These are phyloP conservation scores for Teratosphaeria gauchensis DNA, from an alignment of 2,329 filamentous ascomycete genomes.

Conservation along the genomic window DNA sequence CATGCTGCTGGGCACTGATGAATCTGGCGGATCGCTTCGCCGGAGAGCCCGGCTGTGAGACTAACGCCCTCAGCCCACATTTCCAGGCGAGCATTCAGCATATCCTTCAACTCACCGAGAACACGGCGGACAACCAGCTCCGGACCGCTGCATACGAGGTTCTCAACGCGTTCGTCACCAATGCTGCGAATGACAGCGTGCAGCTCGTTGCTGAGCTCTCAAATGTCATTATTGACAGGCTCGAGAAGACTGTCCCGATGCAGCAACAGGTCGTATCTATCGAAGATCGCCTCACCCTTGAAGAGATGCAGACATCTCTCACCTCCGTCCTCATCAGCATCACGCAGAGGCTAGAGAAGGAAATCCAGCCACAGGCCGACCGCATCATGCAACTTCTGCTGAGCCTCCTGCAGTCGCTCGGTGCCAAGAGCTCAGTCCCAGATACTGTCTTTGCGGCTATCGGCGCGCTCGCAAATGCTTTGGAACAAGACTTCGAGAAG, in stretches of 20 bases:
- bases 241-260: slow-evolving; percentile 82
- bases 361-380: slow-evolving; percentile 82
- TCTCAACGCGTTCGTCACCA: slow-evolving; percentile 86
- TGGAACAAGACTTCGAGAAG: slow-evolving; percentile 88
- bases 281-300: slow-evolving; percentile 88
- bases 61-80: slow-evolving; percentile 78
- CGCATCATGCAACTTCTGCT: slow-evolving; percentile 87
- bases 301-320: slow-evolving; percentile 96
- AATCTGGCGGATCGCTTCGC: slow-evolving; percentile 94
- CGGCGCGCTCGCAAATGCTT: slow-evolving; percentile 78
- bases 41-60: slow-evolving; percentile 67
- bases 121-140: slow-evolving; percentile 77
- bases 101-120: slow-evolving; percentile 75
- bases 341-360: slow-evolving; percentile 79
- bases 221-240: slow-evolving; percentile 77
- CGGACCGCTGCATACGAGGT: slow-evolving; percentile 96
- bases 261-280: slow-evolving; percentile 92
- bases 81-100: slow-evolving; percentile 87
- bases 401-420: slow-evolving; percentile 66
- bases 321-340: slow-evolving; percentile 86
- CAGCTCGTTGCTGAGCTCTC: slow-evolving; percentile 71
- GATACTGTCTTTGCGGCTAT: slow-evolving; percentile 89
- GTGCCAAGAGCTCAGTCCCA: slow-evolving; percentile 83
- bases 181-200: slow-evolving; percentile 78
- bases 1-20: slow-evolving; percentile 98